Percentiles rank a stretch among this genome's conserved stretches.
Evolutionary conservation across 495 filamentous ascomycete genomes (phyloP).

Genomic region (Friedmanniomyces endolithicus): DNA sequence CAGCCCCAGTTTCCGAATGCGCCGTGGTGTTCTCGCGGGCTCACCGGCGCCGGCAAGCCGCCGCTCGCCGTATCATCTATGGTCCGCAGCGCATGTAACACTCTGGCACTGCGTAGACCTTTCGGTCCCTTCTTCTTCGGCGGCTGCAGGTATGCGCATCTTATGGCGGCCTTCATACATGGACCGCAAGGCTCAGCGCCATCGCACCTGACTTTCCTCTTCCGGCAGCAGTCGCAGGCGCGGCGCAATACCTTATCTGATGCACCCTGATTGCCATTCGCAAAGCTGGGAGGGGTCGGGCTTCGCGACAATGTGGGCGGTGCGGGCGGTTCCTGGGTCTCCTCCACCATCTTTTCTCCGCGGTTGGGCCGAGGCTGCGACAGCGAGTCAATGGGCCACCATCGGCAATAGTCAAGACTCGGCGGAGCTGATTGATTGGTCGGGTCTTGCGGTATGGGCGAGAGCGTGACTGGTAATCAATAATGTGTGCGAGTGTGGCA

Average conservation of each 20-base stretch:
- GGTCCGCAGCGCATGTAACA: slow-evolving; percentile 20
- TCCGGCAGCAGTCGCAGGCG: slow-evolving; percentile 24
- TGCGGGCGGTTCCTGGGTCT: background rate
- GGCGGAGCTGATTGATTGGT: background rate
- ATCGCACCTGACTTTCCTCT: slow-evolving; percentile 22
- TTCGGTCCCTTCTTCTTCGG: slow-evolving; percentile 26
- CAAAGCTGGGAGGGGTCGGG: background rate
- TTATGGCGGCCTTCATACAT: slow-evolving; percentile 20
- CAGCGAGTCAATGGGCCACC: background rate
- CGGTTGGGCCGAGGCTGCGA: background rate
- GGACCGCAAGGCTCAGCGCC: slow-evolving; percentile 19
- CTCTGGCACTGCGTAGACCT: slow-evolving; percentile 19
- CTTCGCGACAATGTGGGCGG: background rate
- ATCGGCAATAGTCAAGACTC: background rate
- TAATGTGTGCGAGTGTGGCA: background rate
- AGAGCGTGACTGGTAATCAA: background rate
- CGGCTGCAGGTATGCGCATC: slow-evolving; percentile 23
- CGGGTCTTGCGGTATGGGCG: background rate
- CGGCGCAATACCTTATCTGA: slow-evolving; percentile 10
- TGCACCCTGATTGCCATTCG: background rate
- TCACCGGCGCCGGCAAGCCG: background rate
- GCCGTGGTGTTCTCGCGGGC: slow-evolving; percentile 5
- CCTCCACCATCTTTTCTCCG: background rate
- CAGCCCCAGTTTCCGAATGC: slow-evolving; percentile 19
- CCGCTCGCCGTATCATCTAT: slow-evolving; percentile 15